Evolutionary conservation across 306 rosid genomes (phyloP), one percentile per base, ranked within the genome.

Genomic region (Astragalus membranaceus): DNA sequence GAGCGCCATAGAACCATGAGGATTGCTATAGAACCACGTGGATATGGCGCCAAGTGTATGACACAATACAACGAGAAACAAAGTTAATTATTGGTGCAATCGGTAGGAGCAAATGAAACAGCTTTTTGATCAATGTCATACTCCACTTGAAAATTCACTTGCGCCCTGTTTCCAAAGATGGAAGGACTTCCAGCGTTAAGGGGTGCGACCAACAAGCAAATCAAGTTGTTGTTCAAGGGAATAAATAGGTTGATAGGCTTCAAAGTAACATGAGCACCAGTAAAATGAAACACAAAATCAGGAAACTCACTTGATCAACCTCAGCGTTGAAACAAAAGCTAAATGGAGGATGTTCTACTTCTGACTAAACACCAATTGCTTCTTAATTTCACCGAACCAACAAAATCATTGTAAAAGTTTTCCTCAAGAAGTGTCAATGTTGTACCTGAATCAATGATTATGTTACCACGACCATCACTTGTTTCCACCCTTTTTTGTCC

Each of bases 391-490:
- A 78, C 7, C 1, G 12, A 37, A 13, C 20, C 14, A 2, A 17
- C 50, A 4, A 78, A 41, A 1, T 15, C 1, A 4, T 15, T 0
- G 8, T 37, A 65, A 5, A 78, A 37, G 0, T 0, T 6, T 13
- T 0, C 1, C 0, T 65, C 56, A 2, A 78, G 64, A 1, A 0
- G 5, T 0, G 82, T 78, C 5, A 72, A 15, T 5, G 58, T 39
- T 0, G 82, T 55, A 16, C 81, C 77, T 0, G 81, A 63, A 39
- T 78, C 78, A 7, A 78, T 71, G 7, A 71, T 1, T 15, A 78
- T 59, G 70, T 72, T 72, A 10, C 74, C 70, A 3, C 17, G 47
- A 0, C 9, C 56, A 47, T 10, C 6, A 1, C 41, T 55, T 0
- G 63, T 46, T 0, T 8, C 7, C 8, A 65, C 4, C 9, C 2